Conservation (phyloP, 2,329 filamentous ascomycete genomes). For the Colletotrichum destructivum region DNA sequence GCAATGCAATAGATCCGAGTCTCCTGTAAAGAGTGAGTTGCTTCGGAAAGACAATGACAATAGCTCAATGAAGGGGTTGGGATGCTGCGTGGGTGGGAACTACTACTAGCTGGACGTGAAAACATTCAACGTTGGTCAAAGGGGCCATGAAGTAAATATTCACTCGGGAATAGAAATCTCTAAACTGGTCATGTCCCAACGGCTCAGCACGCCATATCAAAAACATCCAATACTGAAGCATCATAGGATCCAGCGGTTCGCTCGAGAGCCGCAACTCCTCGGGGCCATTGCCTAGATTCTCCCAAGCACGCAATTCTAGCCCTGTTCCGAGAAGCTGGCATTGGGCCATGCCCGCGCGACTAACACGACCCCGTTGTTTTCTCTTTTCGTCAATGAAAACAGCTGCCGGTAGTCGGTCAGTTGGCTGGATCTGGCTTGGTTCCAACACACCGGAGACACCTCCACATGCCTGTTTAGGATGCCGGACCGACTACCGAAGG, state of each 20-base stretch:
- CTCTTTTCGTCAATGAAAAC: background rate
- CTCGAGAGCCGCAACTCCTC: slow-evolving; percentile 17
- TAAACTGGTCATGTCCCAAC: background rate
- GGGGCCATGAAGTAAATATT: too few relatives aligned
- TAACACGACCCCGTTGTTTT: background rate
- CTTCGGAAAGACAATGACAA: too few relatives aligned
- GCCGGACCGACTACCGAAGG: slow-evolving; percentile 37
- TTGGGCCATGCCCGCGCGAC: background rate
- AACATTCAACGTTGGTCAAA: too few relatives aligned
- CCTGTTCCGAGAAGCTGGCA: background rate
- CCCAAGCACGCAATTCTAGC: slow-evolving; percentile 28
- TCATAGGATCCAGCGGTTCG: background rate
- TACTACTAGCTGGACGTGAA: too few relatives aligned
- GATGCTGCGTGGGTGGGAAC: too few relatives aligned
- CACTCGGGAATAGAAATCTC: too few relatives aligned
- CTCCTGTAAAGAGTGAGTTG: too few relatives aligned
- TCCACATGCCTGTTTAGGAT: slow-evolving; percentile 8
- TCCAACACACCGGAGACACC: background rate
- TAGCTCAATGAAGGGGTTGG: too few relatives aligned
- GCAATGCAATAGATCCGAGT: background rate
- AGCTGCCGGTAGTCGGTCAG: slow-evolving; percentile 31
- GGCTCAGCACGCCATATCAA: slow-evolving; percentile 20
- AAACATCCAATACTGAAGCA: background rate
- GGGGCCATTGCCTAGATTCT: background rate
- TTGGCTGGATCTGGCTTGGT: slow-evolving; percentile 11